Evolutionary conservation across 2,329 filamentous ascomycete species (phyloP).

Genomic region (Alternaria brassicicola): DNA sequence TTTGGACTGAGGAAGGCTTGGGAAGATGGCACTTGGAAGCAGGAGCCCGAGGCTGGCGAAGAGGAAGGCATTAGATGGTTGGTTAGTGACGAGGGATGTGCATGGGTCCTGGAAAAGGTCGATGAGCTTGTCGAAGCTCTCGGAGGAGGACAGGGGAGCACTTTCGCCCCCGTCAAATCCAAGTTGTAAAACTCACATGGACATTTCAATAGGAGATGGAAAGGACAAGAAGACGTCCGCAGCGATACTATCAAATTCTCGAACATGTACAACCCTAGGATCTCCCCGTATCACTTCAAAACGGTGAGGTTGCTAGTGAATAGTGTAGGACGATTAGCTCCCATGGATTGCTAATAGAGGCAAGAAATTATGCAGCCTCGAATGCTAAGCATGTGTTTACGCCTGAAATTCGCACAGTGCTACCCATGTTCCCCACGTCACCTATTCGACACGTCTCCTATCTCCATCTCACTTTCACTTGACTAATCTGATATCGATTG

Average conservation of each 20-base stretch:
- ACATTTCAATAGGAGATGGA: neutral
- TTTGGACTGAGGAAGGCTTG: conserved; percentile 80
- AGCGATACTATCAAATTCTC: too few relatives aligned
- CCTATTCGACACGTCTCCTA: too few relatives aligned
- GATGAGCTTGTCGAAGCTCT: conserved; percentile 63
- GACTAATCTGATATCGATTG: too few relatives aligned
- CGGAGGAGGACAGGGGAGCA: conserved; percentile 36
- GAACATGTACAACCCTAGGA: too few relatives aligned
- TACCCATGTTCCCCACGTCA: too few relatives aligned
- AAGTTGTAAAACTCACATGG: conserved; percentile 22
- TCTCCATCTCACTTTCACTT: neutral
- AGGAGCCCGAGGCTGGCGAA: conserved; percentile 54
- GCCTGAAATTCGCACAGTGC: too few relatives aligned
- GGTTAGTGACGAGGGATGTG: conserved; percentile 67
- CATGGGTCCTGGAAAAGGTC: conserved; percentile 67
- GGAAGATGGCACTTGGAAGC: conserved; percentile 66
- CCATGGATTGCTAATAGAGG: conserved; percentile 32
- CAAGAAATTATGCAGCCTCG: conserved; percentile 27
- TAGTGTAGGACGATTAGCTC: conserved; percentile 29
- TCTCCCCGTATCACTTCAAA: too few relatives aligned
- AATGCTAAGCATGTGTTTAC: neutral
- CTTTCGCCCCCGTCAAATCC: conserved; percentile 38
- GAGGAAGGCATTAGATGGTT: conserved; percentile 66
- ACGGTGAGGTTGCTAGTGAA: conserved; percentile 18
- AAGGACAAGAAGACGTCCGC: neutral